phyloP scores from a whole-genome alignment of 2,329 filamentous ascomycete genomes.

The Phialophora chinensis region DNA sequence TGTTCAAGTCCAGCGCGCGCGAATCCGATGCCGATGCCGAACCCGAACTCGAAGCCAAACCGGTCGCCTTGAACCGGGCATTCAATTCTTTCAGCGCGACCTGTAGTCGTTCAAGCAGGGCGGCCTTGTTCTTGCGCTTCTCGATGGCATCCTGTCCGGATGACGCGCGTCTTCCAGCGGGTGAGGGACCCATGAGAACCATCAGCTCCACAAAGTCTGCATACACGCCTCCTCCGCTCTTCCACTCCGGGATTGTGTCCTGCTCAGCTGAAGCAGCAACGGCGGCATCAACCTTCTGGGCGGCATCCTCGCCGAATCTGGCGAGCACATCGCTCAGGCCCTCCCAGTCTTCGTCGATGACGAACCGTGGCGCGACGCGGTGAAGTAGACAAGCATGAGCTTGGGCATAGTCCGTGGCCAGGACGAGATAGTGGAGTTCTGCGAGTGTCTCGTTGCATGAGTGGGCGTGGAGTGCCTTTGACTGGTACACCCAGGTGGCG shows the following conservation, averaged over 20 bases:
- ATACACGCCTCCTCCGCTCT: constrained; percentile 89
- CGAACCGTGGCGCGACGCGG: constrained; percentile 78
- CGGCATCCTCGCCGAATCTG: constrained; percentile 68
- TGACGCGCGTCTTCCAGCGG: constrained; percentile 43
- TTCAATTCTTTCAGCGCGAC: constrained; percentile 54
- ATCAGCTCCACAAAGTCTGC: constrained; percentile 63
- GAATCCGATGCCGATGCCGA: background rate
- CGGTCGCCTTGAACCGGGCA: constrained; percentile 58
- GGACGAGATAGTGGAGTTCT: constrained; percentile 81
- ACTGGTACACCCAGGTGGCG: constrained; percentile 79
- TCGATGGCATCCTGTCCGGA: constrained; percentile 46
- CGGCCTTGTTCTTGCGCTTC: constrained; percentile 45
- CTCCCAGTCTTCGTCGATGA: constrained; percentile 82
- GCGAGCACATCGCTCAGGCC: constrained; percentile 71
- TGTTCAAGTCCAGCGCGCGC: constrained; percentile 54
- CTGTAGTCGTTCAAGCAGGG: constrained; percentile 52
- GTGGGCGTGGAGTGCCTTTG: constrained; percentile 82
- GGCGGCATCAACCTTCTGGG: constrained; percentile 21
- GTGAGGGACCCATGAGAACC: constrained; percentile 46
- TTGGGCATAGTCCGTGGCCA: constrained; percentile 75
- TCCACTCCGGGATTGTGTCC: constrained; percentile 61
- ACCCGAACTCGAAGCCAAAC: background rate
- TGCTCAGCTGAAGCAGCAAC: background rate
- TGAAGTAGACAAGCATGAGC: constrained; percentile 83
- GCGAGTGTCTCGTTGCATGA: constrained; percentile 67